Evolutionary conservation across 441 rosid genomes (phyloP), one percentile per base, ranked within the genome.

Genomic region (Gossypium schwendimanii): DNA sequence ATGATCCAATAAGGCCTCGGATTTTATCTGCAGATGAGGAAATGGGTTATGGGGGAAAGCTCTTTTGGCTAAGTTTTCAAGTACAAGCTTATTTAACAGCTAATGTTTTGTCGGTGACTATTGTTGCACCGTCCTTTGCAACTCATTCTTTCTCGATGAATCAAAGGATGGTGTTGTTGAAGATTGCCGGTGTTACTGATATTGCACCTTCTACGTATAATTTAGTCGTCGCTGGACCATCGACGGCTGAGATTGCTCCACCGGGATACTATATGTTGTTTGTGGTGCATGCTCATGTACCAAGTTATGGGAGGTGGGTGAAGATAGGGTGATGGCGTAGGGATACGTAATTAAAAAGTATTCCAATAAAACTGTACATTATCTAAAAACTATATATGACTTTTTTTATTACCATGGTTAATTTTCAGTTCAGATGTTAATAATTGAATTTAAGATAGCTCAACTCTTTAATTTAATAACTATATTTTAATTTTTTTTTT

Each of bases 91-190:
- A 66, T 65, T 15, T 81, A 59, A 54, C 82, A 10, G 50, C 15
- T 3, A 79, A 54, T 58, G 74, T 57, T 11, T 66, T 87, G 18
- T 84, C 90, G 1, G 86, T 88, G 8, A 78, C 85, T 66, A 81
- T 93, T 17, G 36, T 87, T 57, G 77, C 96, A 24, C 97, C 98
- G 7, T 81, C 94, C 0, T 93, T 93, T 70, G 79, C 91, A 3
- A 91, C 96, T 0, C 96, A 93, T 63, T 89, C 94, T 0, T 86
- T 88, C 20, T 78, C 88, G 3, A 91, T 93, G 97, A 93, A 87
- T 65, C 96, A 89, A 80, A 87, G 92, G 78, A 85, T 88, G 93
- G 91, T 91, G 69, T 82, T 85, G 67, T 76, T 93, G 65, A 85
- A 75, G 73, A 64, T 76, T 31, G 33, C 31, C 1, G 79, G 73